Conservation (phyloP, 2,329 filamentous ascomycete genomes). For the Leptosphaerulina australis region DNA sequence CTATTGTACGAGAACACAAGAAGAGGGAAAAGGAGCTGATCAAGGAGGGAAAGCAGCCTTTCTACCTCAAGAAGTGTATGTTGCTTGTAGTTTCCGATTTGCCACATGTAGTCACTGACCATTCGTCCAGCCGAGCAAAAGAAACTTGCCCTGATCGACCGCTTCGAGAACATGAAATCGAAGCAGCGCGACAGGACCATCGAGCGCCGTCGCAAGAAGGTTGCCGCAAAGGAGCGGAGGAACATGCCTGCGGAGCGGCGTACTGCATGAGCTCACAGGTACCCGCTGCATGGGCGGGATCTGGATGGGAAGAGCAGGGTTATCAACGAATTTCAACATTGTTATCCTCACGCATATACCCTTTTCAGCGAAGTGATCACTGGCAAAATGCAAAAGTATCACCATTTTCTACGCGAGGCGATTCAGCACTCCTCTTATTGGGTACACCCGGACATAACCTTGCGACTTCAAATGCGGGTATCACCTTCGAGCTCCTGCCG, state of each 20-base stretch:
- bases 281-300: conserved; percentile 20
- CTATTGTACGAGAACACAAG: conserved; percentile 75
- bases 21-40: conserved; percentile 83
- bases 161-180: conserved; percentile 82
- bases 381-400: conserved; percentile 2
- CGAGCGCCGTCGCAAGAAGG: conserved; percentile 88
- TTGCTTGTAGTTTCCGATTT: conserved; percentile 1
- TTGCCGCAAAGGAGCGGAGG: conserved; percentile 80
- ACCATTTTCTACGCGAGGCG: background rate
- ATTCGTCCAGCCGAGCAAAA: conserved; percentile 72
- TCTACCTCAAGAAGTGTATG: conserved; percentile 81
- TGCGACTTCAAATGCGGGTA: conserved; percentile 1
- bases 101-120: conserved; percentile 23
- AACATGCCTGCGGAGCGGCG: conserved; percentile 55
- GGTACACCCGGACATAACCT: background rate
- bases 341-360: conserved; percentile 12
- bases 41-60: conserved; percentile 87
- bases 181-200: conserved; percentile 83
- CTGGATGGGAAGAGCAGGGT: conserved; percentile 15
- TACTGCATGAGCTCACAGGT: conserved; percentile 24
- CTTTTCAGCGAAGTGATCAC: conserved; percentile 1
- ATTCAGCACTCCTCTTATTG: conserved; percentile 3
- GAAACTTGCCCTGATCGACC: conserved; percentile 78
- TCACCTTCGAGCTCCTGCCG: conserved; percentile 11
- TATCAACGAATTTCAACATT: conserved; percentile 11